A percentile compares a stretch with the other conserved stretches of the same genome.
Conservation (phyloP, 805 yeast species). For the Spathaspora hagerdaliae region DNA sequence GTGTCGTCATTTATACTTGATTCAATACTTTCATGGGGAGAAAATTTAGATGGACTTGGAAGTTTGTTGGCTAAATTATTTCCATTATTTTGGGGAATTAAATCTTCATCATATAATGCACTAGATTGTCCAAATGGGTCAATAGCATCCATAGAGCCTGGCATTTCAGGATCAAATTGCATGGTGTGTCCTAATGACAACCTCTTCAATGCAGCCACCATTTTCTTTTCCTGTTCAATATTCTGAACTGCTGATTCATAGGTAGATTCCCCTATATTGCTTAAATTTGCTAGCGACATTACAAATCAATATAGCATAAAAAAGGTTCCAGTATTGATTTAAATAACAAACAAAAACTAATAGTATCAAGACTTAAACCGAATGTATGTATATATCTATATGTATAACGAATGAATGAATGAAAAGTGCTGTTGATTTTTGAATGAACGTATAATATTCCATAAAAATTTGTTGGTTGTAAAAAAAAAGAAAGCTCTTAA, state of each 20-base stretch:
- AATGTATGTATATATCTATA: background rate
- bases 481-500: too few species aligned
- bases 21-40: background rate
- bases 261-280: conserved; percentile 2
- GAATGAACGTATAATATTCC: too few species aligned
- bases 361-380: background rate
- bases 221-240: conserved; percentile 68
- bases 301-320: background rate
- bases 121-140: conserved; percentile 16
- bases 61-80: background rate
- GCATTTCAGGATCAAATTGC: conserved; percentile 70
- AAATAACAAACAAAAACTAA: background rate
- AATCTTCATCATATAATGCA: conserved; percentile 3
- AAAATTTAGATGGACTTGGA: background rate
- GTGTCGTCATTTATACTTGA: conserved; percentile 16
- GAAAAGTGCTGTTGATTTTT: too few species aligned
- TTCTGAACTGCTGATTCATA: conserved; percentile 65
- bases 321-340: background rate
- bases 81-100: background rate
- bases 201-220: conserved; percentile 70
- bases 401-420: too few species aligned
- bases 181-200: conserved; percentile 63
- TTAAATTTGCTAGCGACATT: background rate
- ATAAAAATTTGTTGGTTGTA: too few species aligned
- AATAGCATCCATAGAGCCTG: conserved; percentile 24